Evolutionary conservation across 805 yeast species (phyloP).

Genomic region (Sugiyamaella marilandica): DNA sequence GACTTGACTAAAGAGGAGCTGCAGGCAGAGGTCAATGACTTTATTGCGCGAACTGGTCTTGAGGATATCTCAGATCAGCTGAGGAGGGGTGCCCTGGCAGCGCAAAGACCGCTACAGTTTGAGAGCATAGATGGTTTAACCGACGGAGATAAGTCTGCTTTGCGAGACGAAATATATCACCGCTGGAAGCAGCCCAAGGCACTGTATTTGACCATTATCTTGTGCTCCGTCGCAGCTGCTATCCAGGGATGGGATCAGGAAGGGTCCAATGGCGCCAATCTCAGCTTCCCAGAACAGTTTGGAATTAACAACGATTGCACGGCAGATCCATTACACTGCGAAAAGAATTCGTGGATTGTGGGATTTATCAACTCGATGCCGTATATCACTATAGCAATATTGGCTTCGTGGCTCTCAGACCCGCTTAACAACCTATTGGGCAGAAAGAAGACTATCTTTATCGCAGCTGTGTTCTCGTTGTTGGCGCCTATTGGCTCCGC

Average conservation of each 20-base stretch:
- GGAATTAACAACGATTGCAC: conserved; percentile 34
- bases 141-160: conserved; percentile 28
- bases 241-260: conserved; percentile 73
- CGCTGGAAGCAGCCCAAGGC: conserved; percentile 40
- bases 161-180: conserved; percentile 43
- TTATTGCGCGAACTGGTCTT: conserved; percentile 22
- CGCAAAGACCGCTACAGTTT: conserved; percentile 41
- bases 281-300: conserved; percentile 33
- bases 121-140: conserved; percentile 35
- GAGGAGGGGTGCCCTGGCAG: conserved; percentile 50
- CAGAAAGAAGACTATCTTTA: conserved; percentile 53
- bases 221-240: conserved; percentile 61
- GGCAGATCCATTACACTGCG: conserved; percentile 31
- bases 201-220: conserved; percentile 45
- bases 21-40: conserved; percentile 22
- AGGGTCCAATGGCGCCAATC: conserved; percentile 60
- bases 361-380: conserved; percentile 66
- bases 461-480: conserved; percentile 49
- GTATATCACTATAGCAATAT: conserved; percentile 49
- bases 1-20: conserved; percentile 23
- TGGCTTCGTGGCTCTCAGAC: conserved; percentile 56
- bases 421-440: conserved; percentile 47
- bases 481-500: conserved; percentile 54
- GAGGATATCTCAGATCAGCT: conserved; percentile 24
- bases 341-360: conserved; percentile 46